Conservation (phyloP, 495 filamentous ascomycete species). For the Aspergillus conjunctus region DNA sequence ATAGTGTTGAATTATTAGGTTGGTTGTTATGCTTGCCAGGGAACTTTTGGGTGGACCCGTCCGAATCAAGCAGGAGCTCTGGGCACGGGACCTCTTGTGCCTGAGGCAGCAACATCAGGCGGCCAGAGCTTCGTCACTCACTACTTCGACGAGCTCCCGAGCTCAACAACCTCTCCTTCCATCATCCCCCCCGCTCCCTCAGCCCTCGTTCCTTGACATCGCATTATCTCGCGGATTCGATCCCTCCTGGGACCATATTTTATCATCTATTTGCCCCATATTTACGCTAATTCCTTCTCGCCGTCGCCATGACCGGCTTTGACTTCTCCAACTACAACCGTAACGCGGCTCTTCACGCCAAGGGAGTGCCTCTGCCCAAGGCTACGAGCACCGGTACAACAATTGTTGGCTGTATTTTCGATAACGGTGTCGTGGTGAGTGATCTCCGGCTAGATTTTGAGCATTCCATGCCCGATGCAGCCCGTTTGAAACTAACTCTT, state of each 20-base stretch:
- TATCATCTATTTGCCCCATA: constrained; percentile 8
- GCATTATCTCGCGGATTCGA: neutral
- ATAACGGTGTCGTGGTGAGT: constrained; percentile 91
- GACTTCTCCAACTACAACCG: constrained; percentile 99
- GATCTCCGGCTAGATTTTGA: constrained; percentile 1
- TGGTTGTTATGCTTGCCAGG: neutral
- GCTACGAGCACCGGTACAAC: constrained; percentile 99
- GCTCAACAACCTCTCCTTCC: constrained; percentile 20
- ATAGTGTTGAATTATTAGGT: constrained; percentile 6
- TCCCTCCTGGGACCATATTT: neutral
- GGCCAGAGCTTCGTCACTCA: constrained; percentile 51
- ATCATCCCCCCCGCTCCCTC: constrained; percentile 17
- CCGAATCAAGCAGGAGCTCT: constrained; percentile 4
- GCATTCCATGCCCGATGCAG: neutral
- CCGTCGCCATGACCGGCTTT: constrained; percentile 87
- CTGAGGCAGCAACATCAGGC: constrained; percentile 44
- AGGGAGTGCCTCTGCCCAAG: constrained; percentile 91
- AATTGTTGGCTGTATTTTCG: constrained; percentile 96
- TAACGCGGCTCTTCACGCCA: constrained; percentile 91
- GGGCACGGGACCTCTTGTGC: constrained; percentile 27
- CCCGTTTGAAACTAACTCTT: neutral
- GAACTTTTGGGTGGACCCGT: neutral
- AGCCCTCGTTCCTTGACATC: constrained; percentile 1
- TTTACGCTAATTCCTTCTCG: constrained; percentile 21
- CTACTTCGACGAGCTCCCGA: constrained; percentile 18